phyloP scores from a whole-genome alignment of 495 filamentous ascomycete species.

The Trichoderma parareesei region DNA sequence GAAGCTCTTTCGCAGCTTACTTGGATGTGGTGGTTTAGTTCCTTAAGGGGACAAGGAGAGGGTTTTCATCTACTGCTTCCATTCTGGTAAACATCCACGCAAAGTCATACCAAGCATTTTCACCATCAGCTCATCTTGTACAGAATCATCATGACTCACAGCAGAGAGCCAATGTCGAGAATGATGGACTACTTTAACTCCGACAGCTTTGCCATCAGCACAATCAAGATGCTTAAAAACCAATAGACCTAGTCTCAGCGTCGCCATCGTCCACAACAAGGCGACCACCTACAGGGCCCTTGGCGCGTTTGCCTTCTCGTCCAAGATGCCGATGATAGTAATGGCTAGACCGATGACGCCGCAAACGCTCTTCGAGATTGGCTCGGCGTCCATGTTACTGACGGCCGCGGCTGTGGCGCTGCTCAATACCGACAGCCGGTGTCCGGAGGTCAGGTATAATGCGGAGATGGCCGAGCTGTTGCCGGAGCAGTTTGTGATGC shows the following conservation, averaged over 20 bases:
- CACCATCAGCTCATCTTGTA: too few relatives aligned
- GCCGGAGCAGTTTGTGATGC: slow-evolving; percentile 46
- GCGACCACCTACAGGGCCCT: slow-evolving; percentile 21
- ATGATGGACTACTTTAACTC: neutral
- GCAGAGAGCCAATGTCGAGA: neutral
- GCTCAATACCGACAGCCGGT: slow-evolving; percentile 31
- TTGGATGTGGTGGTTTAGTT: too few relatives aligned
- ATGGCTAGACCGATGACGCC: slow-evolving; percentile 20
- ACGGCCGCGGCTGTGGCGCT: slow-evolving; percentile 41
- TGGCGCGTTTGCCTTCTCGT: slow-evolving; percentile 21
- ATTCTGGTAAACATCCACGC: too few relatives aligned
- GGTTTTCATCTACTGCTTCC: too few relatives aligned
- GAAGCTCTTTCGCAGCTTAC: too few relatives aligned
- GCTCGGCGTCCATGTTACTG: slow-evolving; percentile 47
- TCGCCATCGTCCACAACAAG: slow-evolving; percentile 36
- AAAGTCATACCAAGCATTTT: too few relatives aligned
- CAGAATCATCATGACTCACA: neutral
- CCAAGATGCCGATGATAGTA: neutral
- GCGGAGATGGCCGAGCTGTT: slow-evolving; percentile 40
- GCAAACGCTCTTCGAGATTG: slow-evolving; percentile 28
- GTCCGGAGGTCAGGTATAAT: slow-evolving; percentile 34
- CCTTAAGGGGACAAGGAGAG: too few relatives aligned
- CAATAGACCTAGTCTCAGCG: slow-evolving; percentile 39
- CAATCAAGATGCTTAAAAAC: neutral
- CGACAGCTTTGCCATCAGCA: neutral